Conservation (phyloP, 176 grass and related monocot species). For the Phyllostachys edulis region DNA sequence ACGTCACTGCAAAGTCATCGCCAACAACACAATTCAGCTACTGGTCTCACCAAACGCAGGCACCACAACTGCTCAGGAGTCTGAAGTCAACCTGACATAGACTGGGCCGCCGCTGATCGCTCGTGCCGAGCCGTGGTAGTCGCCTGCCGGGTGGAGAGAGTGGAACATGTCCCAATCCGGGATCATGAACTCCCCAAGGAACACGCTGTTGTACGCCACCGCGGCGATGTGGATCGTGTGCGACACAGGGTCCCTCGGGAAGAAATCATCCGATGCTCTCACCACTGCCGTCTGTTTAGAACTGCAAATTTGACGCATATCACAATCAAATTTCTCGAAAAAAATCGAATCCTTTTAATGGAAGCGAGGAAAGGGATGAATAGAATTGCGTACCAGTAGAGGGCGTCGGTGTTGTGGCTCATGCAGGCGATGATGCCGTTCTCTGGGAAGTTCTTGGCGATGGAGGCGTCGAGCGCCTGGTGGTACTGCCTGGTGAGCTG, state of each 20-base stretch:
- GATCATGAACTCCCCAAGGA: constrained; percentile 96
- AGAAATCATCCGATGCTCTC: constrained; percentile 95
- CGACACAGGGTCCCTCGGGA: constrained; percentile 70
- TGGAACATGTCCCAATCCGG: constrained; percentile 99
- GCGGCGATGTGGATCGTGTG: constrained; percentile 95
- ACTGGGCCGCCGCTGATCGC: constrained; percentile 90
- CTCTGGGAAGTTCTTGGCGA: constrained; percentile 79
- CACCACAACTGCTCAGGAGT: neutral
- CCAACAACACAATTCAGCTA: constrained; percentile 24
- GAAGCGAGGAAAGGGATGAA: neutral
- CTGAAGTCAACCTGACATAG: constrained; percentile 64
- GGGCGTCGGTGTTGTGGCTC: constrained; percentile 90
- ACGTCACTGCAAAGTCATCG: constrained; percentile 58
- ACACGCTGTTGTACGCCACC: constrained; percentile 91
- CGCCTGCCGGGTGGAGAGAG: constrained; percentile 76
- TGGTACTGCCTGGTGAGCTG: constrained; percentile 76
- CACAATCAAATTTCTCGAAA: neutral
- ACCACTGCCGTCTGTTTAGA: constrained; percentile 93
- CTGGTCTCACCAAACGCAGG: neutral
- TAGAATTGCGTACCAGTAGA: constrained; percentile 65
- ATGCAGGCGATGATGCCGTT: constrained; percentile 99
- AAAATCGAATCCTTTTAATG: neutral
- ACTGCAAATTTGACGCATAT: constrained; percentile 19
- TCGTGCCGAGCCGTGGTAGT: constrained; percentile 86
- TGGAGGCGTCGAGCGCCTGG: constrained; percentile 78